Base-by-base conservation (phyloP, 2,329 filamentous ascomycete genomes). In the Trichoderma polysporum region DNA sequence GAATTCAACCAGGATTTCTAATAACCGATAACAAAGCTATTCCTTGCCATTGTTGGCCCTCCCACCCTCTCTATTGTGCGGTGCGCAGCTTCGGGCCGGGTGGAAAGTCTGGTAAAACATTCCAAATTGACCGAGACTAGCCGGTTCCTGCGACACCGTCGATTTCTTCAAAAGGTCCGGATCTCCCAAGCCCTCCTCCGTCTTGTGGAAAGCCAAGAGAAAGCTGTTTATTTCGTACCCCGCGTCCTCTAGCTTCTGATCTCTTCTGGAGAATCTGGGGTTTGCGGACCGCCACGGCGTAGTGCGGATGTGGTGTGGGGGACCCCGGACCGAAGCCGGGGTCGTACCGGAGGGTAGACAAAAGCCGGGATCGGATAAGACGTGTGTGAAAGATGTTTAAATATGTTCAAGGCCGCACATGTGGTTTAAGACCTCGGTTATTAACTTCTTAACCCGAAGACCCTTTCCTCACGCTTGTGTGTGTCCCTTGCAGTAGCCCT, bases 211-310 rank as follows among this genome's bases (percentile, higher is more conserved):
- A 59, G 29, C 7, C 39, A 49, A 37, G 57, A 19, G 45, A 61
- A 12, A 19, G 13, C 10, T n/a, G 12, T 22, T 37, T 7, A 52
- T 35, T 25, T 52, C 33, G 2, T 45, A 47, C 61, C 61, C 61
- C 61, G 61, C 61, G 50, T 47, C 17, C 47, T 27, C 61, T 54
- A 64, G 61, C 61, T 35, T 19, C 17, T 56, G 50, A 56, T 15
- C 9, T 25, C 35, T 25, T 22, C 52, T 35, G 61, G 13, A 31
- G 37, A 64, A 64, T 64, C 50, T 56, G 61, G 61, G 61, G 61
- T 35, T 47, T n/a, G 50, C 61, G 61, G 61, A 64, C 61, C 61
- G 61, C 49, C 54, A 29, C 39, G 61, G 61, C 39, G 37, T 19
- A 33, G 15, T 39, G 37, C 39, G 61, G 50, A 54, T 41, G 41